Evolutionary conservation across 208 protist genomes (phyloP), one percentile per base, ranked within the genome.

Genomic region (Tritrichomonas musculus): DNA sequence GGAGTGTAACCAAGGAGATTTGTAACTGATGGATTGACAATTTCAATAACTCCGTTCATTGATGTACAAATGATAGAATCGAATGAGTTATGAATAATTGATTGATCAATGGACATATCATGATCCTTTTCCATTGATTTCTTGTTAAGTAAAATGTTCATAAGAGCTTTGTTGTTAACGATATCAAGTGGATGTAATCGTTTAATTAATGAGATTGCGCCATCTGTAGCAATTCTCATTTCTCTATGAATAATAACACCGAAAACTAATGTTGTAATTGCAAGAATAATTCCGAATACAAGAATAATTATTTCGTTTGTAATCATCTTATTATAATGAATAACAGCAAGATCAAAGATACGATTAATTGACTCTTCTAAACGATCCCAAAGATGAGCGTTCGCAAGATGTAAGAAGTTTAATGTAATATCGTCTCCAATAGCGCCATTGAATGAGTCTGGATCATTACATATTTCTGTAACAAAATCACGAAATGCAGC

Each of bases 1-100:
- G 77, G 77, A 57, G 41, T 88, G n/a, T 88, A 88, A 57, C 77
- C 77, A 57, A 88, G 47, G 2, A 57, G 33, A 33, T 44, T 88
- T 33, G 77, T 53, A 88, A 88, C 47, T 22, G 77, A 13, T 88
- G 41, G 47, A n/a, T 88, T 88, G 4, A 49, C 30, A 44, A 88
- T 57, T 88, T 88, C 77, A 27, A 88, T 57, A 44, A 57, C 41
- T 17, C 77, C 77, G 57, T 47, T 47, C 33, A 88, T 47, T 47
- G 14, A 20, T 88, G 47, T 60, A 49, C 47, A 88, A 20, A 88
- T 39, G 17, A 88, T 57, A 27, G 41, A 88, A n/a, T 88, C 47
- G 33, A 27, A 20, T 14, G 17, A 88, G 47, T 60, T 88, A 27
- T 27, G 1, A 20, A 88, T 47, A 50, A 88, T 47, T 41, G 27